phyloP scores from a whole-genome alignment of 805 yeast genomes.

The Cephaloascus fragrans region DNA sequence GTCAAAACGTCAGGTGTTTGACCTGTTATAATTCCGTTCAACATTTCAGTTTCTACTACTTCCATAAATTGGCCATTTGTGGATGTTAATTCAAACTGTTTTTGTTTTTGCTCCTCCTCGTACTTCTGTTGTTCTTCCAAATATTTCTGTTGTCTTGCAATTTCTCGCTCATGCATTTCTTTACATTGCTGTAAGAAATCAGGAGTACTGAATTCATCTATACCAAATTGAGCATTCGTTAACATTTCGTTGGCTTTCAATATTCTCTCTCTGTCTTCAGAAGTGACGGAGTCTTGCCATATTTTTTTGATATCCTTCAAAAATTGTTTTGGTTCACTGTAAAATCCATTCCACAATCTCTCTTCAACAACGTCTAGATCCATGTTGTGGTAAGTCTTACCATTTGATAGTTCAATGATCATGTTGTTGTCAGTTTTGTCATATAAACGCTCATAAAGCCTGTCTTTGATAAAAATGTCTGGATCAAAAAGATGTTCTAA shows the following conservation, averaged over 20 bases:
- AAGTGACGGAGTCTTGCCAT: constrained; percentile 60
- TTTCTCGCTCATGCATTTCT: constrained; percentile 59
- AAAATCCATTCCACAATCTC: constrained; percentile 92
- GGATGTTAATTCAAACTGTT: constrained; percentile 2
- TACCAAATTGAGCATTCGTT: constrained; percentile 91
- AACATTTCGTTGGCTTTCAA: constrained; percentile 86
- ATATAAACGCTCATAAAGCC: constrained; percentile 28
- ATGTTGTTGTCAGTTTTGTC: constrained; percentile 51
- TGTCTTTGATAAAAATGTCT: constrained; percentile 21
- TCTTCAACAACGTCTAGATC: constrained; percentile 92
- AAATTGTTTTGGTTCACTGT: constrained; percentile 87
- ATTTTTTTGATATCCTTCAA: constrained; percentile 79
- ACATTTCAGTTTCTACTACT: neutral
- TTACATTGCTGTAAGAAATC: constrained; percentile 71
- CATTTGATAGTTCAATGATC: constrained; percentile 76
- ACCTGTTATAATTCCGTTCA: neutral
- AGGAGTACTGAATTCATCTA: constrained; percentile 77
- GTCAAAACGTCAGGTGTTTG: neutral
- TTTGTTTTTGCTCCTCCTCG: constrained; percentile 10
- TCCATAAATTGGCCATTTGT: too few species aligned
- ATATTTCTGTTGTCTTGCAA: constrained; percentile 36
- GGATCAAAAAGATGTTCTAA: constrained; percentile 75
- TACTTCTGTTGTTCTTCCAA: constrained; percentile 23
- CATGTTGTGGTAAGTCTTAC: constrained; percentile 71
- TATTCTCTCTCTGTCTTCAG: constrained; percentile 77